phyloP scores from a whole-genome alignment of 192 early-diverging fungal genomes.

The Powellomyces hirtus region DNA sequence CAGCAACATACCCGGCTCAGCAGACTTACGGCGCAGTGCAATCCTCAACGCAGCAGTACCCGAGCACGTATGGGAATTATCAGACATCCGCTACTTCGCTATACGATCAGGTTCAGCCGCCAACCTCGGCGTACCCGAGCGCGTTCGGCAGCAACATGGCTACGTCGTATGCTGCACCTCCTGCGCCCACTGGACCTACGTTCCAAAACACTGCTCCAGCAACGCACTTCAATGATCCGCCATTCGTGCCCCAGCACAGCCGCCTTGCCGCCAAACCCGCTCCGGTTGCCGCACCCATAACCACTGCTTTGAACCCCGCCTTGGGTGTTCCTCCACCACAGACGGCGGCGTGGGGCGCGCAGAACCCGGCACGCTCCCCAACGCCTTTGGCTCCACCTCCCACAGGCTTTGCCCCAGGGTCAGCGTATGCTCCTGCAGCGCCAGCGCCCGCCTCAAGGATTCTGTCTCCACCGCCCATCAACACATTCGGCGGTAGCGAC shows the following conservation, averaged over 20 bases:
- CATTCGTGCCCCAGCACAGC: conserved; percentile 14
- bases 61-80: neutral
- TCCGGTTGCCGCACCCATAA: conserved; percentile 29
- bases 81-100: neutral
- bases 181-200: neutral
- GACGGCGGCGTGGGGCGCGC: neutral
- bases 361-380: conserved; percentile 24
- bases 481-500: conserved; percentile 18
- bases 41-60: neutral
- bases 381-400: conserved; percentile 25
- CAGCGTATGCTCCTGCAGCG: neutral
- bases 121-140: conserved; percentile 4
- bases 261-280: conserved; percentile 26
- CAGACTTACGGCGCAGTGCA: neutral
- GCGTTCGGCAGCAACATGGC: neutral
- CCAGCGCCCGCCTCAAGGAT: neutral
- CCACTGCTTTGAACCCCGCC: conserved; percentile 7
- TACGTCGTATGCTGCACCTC: neutral
- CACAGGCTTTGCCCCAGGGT: conserved; percentile 10
- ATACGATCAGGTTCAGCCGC: neutral
- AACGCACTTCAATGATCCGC: conserved; percentile 12
- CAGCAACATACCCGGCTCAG: neutral
- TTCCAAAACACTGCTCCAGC: conserved; percentile 14
- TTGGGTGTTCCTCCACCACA: conserved; percentile 18
- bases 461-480: conserved; percentile 4